These are phyloP conservation scores for Rhazya stricta DNA, from an alignment of 257 asterid species.

Conservation along the genomic window DNA sequence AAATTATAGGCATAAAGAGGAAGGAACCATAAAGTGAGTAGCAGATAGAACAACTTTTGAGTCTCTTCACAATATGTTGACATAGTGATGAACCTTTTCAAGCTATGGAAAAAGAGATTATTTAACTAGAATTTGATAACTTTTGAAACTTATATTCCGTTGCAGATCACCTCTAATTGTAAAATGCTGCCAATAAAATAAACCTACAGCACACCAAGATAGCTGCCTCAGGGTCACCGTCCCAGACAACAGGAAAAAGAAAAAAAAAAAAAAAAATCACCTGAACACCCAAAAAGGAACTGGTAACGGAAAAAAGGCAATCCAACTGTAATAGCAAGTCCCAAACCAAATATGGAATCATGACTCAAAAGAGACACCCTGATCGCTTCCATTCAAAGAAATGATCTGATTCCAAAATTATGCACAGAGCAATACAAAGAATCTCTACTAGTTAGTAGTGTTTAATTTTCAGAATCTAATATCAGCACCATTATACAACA, in stretches of 20 bases:
- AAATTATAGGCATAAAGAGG: background rate
- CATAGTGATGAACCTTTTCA: background rate
- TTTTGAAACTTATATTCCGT: background rate
- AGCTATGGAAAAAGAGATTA: background rate
- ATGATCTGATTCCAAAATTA: background rate
- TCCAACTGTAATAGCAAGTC: background rate
- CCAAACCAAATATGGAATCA: background rate
- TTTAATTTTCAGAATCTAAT: background rate
- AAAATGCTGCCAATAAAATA: background rate
- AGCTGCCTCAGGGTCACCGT: background rate
- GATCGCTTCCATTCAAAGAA: background rate
- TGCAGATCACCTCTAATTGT: background rate
- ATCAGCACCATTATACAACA: background rate
- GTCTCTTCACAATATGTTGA: background rate
- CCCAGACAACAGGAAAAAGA: too few relatives aligned
- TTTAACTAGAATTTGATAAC: background rate
- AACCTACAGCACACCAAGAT: background rate
- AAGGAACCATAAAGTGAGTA: slow-evolving; percentile 8
- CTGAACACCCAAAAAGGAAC: background rate
- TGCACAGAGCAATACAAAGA: background rate
- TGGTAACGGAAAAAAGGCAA: background rate
- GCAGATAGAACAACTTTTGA: background rate
- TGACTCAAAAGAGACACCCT: background rate
- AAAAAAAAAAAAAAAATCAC: background rate
- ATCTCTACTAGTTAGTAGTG: background rate